Evolutionary conservation across 495 filamentous ascomycete genomes (phyloP).

Genomic region (Aspergillus kassunensis): DNA sequence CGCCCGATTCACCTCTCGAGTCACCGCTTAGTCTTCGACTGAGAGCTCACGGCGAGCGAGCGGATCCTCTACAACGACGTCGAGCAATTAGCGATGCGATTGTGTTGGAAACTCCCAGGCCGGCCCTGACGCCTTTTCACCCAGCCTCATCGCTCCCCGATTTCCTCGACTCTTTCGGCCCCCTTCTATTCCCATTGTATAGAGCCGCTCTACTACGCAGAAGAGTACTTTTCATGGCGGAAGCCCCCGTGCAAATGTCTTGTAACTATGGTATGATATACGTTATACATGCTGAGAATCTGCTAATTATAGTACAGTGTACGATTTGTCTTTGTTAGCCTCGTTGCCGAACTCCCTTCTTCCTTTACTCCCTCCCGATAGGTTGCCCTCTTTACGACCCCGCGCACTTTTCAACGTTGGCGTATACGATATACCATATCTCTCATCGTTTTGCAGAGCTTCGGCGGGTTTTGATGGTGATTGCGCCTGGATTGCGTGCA

Average conservation of each 20-base stretch:
- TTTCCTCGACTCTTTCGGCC: slow-evolving; percentile 80
- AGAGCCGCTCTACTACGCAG: slow-evolving; percentile 85
- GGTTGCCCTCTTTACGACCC: slow-evolving; percentile 56
- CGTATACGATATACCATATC: slow-evolving; percentile 83
- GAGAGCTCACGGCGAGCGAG: slow-evolving; percentile 37
- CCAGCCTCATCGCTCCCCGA: slow-evolving; percentile 76
- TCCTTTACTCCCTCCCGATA: slow-evolving; percentile 44
- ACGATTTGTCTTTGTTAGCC: slow-evolving; percentile 88
- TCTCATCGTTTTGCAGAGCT: slow-evolving; percentile 44
- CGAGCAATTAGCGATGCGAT: slow-evolving; percentile 46
- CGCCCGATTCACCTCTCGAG: slow-evolving; percentile 46
- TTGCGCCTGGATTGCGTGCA: slow-evolving; percentile 85
- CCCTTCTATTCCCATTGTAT: slow-evolving; percentile 84
- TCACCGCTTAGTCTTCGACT: slow-evolving; percentile 52
- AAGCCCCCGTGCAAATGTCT: slow-evolving; percentile 76
- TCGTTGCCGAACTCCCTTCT: slow-evolving; percentile 66
- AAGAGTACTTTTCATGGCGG: slow-evolving; percentile 76
- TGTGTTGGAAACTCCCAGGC: slow-evolving; percentile 59
- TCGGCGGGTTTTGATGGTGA: slow-evolving; percentile 43
- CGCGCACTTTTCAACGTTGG: slow-evolving; percentile 85
- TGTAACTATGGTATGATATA: slow-evolving; percentile 77
- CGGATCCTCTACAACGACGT: slow-evolving; percentile 23
- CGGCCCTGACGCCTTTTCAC: slow-evolving; percentile 71
- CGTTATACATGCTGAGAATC: not conserved
- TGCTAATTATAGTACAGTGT: slow-evolving; percentile 56